Base-by-base conservation (phyloP, 768 basidiomycete genomes). In the Goffeauzyma gilvescens region DNA sequence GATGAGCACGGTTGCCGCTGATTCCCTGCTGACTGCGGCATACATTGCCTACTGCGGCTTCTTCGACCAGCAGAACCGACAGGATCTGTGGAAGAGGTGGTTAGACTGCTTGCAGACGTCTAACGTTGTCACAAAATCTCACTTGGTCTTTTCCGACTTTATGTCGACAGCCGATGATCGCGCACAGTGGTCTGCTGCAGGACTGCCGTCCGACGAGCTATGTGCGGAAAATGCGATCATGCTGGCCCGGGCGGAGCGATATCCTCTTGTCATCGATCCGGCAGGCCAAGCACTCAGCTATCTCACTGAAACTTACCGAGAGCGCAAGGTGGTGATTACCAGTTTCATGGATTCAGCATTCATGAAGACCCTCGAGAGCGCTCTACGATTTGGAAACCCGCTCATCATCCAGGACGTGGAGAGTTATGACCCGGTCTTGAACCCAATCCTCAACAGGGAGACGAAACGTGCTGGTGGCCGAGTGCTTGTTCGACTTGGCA, bases 171-270 rank as follows among this genome's bases (percentile, higher is more conserved):
- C 89, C 1, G 93, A 96, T 57, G 85, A 96, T 57, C 81, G 90
- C 32, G 72, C 93, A 49, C 76, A 72, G 54, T 98, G 89, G 93
- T 86, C 90, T 64, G 81, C 85, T 23, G 87, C 86, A 57, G 79
- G 84, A 1, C 70, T 96, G n/a, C 93, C 93, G 1, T 78, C 85
- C 5, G 89, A 98, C 64, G 87, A 82, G 49, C 69, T 98, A 33
- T 95, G 86, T 51, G 85, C 83, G 1, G 93, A 96, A 67, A 98
- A 98, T 59, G 93, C 93, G n/a, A 87, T 96, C 49, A 96, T 96
- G 86, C 75, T 98, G 58, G 87, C 90, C 59, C 78, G 87, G 37
- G 95, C 87, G 74, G 84, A 85, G 56, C 82, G 93, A 15, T 96
- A 96, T 63, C 93, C 93, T 6, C 74, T 96, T 38, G 83, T 98